Evolutionary conservation across 2,329 filamentous ascomycete genomes (phyloP), one percentile per base, ranked within the genome.

Genomic region (Pestalotiopsis sp.): DNA sequence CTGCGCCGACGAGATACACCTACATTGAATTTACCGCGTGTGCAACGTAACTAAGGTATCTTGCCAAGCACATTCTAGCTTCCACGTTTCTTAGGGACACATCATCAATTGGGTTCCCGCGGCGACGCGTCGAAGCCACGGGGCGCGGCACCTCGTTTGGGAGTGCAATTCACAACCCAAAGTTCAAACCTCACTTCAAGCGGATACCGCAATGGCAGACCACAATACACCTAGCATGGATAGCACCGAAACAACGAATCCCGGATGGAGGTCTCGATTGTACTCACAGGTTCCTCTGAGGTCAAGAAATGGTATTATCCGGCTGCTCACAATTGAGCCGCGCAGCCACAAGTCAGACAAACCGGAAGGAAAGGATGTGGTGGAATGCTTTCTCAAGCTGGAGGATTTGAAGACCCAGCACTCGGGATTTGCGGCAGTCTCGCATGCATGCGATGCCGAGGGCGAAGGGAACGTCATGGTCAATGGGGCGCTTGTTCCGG

Each of bases 321-420:
- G 73, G 27, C 66, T 75, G 31, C 72, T 75, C 38, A 75, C 73
- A 3, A 72, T 75, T 9, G 72, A 75, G 13, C 68, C 73, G 14
- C 71, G 60, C 70, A 1, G 69, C 63, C 52, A 9, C 23, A 12
- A 2, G 3, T 70, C 73, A 2, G 65, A 66, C 31, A 70, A 68
- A 20, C 52, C 72, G 14, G 62, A 70, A 20, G 57, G 63, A 2
- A 27, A 68, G 25, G 4, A 36, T 4, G 61, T 70, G 4, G 70
- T 74, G 25, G 72, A 74, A 52, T 75, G 73, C 39, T 71, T 73
- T 45, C 59, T 75, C 17, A 65, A 69, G 20, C 57, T 75, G 41
- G 73, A 70, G 5, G 70, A 74, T 14, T 23, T 75, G 59, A 62
- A 62, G 63, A 71, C 70, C 27, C 65, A 72, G 9, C 65, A 65